phyloP scores from a whole-genome alignment of 2,329 filamentous ascomycete species.

The Diaporthe caulivora region DNA sequence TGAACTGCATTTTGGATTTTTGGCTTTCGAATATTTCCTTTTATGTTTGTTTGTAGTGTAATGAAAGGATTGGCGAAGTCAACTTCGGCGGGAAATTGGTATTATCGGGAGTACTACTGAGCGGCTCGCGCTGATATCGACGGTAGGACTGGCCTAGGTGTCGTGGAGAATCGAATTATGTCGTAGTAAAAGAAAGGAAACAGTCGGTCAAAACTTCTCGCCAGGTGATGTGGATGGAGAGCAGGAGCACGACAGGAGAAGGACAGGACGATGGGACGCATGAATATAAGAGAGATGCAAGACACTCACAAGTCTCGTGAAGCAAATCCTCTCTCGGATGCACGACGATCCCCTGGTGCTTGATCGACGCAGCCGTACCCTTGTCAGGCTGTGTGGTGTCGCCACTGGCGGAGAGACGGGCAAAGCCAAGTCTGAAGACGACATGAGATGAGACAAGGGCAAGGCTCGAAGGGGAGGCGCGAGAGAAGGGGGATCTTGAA shows the following conservation, averaged over 20 bases:
- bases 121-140: conserved; percentile 61
- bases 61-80: conserved; percentile 36
- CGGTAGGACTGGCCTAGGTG: conserved; percentile 61
- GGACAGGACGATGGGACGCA: conserved; percentile 43
- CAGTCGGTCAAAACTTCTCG: conserved; percentile 36
- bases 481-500: conserved; percentile 32
- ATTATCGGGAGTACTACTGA: conserved; percentile 41
- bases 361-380: conserved; percentile 38
- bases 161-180: conserved; percentile 45
- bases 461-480: conserved; percentile 29
- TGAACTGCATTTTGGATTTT: conserved; percentile 65
- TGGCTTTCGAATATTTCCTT: conserved; percentile 8
- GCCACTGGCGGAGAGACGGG: conserved; percentile 27
- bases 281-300: conserved; percentile 40
- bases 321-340: conserved; percentile 33
- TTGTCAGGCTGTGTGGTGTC: conserved; percentile 30
- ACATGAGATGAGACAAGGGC: conserved; percentile 29
- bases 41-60: conserved; percentile 37
- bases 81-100: conserved; percentile 28
- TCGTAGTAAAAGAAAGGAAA: conserved; percentile 44
- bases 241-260: conserved; percentile 41
- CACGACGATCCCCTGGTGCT: conserved; percentile 34
- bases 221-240: conserved; percentile 43
- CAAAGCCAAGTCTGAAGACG: conserved; percentile 30
- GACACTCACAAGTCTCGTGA: conserved; percentile 25